Conservation (phyloP, 257 asterid species). For the Jaltomata sinuosa region DNA sequence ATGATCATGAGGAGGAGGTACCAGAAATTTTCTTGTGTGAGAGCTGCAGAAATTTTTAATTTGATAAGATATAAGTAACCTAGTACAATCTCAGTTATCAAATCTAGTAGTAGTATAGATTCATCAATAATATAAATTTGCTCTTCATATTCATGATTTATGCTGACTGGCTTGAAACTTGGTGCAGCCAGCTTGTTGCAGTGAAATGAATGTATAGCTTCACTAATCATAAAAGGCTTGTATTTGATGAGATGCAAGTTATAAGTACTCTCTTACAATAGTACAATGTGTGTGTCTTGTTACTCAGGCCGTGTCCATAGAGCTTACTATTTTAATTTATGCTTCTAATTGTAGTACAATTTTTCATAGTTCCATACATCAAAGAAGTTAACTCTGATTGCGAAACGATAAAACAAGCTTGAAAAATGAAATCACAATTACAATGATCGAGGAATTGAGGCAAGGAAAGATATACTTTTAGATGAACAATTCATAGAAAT, state of each 20-base stretch:
- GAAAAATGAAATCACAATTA: neutral
- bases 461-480: neutral
- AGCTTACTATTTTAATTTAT: neutral
- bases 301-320: neutral
- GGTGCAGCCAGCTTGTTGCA: neutral
- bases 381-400: neutral
- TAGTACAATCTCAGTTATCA: neutral
- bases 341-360: neutral
- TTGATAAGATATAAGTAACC: neutral
- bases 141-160: neutral
- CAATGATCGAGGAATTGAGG: neutral
- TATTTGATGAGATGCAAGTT: neutral
- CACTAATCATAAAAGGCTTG: neutral
- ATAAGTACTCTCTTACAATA: neutral
- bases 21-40: slow-evolving; percentile 5
- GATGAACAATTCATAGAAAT: neutral
- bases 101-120: neutral
- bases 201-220: neutral
- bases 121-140: neutral
- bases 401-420: neutral
- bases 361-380: neutral
- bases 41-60: neutral
- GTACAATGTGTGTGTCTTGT: neutral
- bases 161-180: neutral
- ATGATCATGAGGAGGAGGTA: slow-evolving; percentile 6